Conservation (phyloP, 139 green algal species). For the Ettlia oleoabundans region DNA sequence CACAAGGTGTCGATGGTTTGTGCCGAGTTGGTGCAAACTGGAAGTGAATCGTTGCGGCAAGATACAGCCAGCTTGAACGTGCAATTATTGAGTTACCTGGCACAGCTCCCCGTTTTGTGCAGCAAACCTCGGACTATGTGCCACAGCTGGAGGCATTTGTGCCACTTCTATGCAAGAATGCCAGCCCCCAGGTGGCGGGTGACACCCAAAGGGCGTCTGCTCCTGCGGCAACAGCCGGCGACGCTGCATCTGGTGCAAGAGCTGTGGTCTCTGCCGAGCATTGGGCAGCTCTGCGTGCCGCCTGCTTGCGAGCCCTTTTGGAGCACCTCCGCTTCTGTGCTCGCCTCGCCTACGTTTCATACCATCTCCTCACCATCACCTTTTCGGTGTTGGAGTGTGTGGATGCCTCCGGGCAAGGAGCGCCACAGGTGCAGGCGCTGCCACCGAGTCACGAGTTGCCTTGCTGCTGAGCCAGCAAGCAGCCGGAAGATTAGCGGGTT, state of each 20-base stretch:
- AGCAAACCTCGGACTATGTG: conserved; percentile 54
- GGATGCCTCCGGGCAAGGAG: conserved; percentile 5
- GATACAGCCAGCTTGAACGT: too few relatives aligned
- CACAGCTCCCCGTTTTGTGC: background rate
- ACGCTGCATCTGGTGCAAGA: background rate
- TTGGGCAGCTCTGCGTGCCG: background rate
- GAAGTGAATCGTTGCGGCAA: too few relatives aligned
- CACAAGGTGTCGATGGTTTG: too few relatives aligned
- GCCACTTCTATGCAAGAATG: conserved; percentile 45
- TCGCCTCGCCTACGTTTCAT: conserved; percentile 43
- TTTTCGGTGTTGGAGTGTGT: conserved; percentile 32
- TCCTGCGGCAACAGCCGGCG: background rate
- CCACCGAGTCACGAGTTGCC: too few relatives aligned
- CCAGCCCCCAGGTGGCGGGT: conserved; percentile 6
- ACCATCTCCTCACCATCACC: conserved; percentile 46
- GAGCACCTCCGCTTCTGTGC: conserved; percentile 52
- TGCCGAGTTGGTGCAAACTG: too few relatives aligned
- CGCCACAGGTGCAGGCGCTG: conserved; percentile 12
- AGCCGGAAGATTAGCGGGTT: too few relatives aligned
- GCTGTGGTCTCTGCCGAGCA: background rate
- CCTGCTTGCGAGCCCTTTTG: conserved; percentile 35
- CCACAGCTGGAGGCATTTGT: conserved; percentile 51
- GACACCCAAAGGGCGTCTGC: too few relatives aligned
- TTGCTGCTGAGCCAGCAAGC: too few relatives aligned
- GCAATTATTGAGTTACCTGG: too few relatives aligned